These are phyloP conservation scores for Saccharomycodes ludwigii DNA, from an alignment of 805 yeast genomes.

Conservation along the genomic window DNA sequence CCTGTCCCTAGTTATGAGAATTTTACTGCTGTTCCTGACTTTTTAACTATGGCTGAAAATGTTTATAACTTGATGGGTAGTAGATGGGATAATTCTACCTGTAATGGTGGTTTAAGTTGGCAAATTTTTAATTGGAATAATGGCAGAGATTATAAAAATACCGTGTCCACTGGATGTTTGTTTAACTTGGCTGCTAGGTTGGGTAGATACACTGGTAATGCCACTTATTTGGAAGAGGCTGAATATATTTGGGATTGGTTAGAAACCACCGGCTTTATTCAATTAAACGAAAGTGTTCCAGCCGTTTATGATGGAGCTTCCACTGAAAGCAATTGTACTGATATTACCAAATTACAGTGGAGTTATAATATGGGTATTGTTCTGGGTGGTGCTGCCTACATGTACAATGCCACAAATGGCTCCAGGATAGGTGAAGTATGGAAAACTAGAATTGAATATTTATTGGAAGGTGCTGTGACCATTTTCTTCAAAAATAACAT, in stretches of 20 bases:
- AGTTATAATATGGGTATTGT: conserved; percentile 59
- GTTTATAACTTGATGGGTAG: conserved; percentile 42
- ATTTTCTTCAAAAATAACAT: conserved; percentile 39
- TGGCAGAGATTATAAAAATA: conserved; percentile 52
- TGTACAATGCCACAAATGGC: conserved; percentile 49
- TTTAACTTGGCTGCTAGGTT: conserved; percentile 53
- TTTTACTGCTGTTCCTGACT: conserved; percentile 31
- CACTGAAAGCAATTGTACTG: conserved; percentile 20
- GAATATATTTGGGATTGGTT: conserved; percentile 50
- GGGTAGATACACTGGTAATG: conserved; percentile 44
- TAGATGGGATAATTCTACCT: conserved; percentile 44
- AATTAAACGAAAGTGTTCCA: conserved; percentile 37
- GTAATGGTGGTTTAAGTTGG: conserved; percentile 62
- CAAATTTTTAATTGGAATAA: conserved; percentile 49
- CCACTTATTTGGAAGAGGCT: conserved; percentile 38
- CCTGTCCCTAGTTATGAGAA: conserved; percentile 16
- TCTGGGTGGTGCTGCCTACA: conserved; percentile 56
- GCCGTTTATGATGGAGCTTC: conserved; percentile 69
- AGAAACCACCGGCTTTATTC: conserved; percentile 33
- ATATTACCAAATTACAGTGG: conserved; percentile 45
- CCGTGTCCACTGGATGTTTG: conserved; percentile 50
- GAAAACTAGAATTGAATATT: conserved; percentile 33
- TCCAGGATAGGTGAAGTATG: too few species aligned
- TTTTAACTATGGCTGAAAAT: conserved; percentile 48
- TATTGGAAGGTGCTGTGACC: conserved; percentile 34